Conservation (phyloP, 139 green algal species). For the Chlamydomonas incerta region DNA sequence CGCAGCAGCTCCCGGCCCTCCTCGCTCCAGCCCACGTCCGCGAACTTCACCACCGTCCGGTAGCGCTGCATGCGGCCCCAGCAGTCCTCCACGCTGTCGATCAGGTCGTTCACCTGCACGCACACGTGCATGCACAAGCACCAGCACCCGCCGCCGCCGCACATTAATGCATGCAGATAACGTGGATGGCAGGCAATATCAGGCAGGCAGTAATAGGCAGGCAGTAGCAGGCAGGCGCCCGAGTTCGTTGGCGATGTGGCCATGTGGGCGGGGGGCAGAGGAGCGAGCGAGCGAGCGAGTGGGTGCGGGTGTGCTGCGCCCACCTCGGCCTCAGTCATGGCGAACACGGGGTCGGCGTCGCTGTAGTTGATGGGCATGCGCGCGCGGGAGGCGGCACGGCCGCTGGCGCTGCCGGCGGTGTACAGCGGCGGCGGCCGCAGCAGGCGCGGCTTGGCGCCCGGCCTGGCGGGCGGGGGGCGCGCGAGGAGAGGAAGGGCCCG, state of each 20-base stretch:
- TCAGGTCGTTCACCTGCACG: not conserved
- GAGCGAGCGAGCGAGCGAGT: no score
- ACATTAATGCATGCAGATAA: no score
- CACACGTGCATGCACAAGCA: no score
- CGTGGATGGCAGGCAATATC: no score
- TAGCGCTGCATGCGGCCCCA: not conserved
- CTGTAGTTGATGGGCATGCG: slow-evolving; percentile 1
- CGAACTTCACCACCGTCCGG: not conserved
- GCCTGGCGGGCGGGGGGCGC: not conserved
- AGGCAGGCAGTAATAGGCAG: no score
- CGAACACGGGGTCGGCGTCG: not conserved
- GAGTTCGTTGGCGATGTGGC: no score
- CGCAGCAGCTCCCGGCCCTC: not conserved
- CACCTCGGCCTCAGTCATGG: slow-evolving; percentile 13
- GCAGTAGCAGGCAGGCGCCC: no score
- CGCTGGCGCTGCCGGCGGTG: not conserved
- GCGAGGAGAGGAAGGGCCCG: no score
- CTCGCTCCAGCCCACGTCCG: slow-evolving; percentile 7
- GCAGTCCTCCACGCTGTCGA: not conserved
- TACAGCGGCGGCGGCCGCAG: slow-evolving; percentile 7
- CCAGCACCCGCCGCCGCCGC: no score
- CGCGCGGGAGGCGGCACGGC: not conserved
- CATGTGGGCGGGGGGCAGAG: no score
- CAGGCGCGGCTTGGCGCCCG: not conserved
- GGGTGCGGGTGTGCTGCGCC: no score